Evolutionary conservation across 164 flowering plant species (phyloP), one percentile per base, ranked within the genome.

Genomic region (Paratinospora sagittata): DNA sequence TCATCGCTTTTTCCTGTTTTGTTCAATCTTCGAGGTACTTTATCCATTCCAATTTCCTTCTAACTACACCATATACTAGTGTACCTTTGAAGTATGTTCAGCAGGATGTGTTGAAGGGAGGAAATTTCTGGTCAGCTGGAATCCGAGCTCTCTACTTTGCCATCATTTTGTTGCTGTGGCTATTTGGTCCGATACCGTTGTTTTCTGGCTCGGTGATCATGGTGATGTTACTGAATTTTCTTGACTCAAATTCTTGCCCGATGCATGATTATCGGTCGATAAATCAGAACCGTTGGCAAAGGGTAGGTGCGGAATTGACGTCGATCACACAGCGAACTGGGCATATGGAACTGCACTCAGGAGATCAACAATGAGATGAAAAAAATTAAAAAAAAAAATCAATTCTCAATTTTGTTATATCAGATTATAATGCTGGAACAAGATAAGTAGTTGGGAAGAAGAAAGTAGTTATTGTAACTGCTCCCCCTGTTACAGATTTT

Each of bases 181-280:
- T 81, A 21, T 88, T 86, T 68, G 88, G 89, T 10, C 87, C 91
- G 2, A 81, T 86, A 17, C 88, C 86, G 0, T 82, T 88, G 87
- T 80, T 84, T 69, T 65, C 71, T 36, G 74, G 78, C 45, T 83
- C 86, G 0, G 71, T 83, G 63, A 69, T 45, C 26, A 77, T 72
- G 76, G 89, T 84, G 65, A n/a, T 70, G 0, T 43, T 77, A 63
- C 66, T 85, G 23, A 23, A 74, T 52, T 45, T 70, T 34, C 79
- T 87, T 17, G 90, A 87, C 49, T 62, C 49, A 0, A 86, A 82
- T 70, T 70, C 79, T 6, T 80, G 70, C 13, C 83, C 82, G 7
- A 27, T 83, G 74, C 75, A 70, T 77, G 70, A 79, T 19, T 79
- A 70, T 58, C 65, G 27, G 41, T 26, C 49, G 24, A 58, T 27